These are phyloP conservation scores for Tuber aestivum DNA, from an alignment of 495 filamentous ascomycete genomes.

Conservation along the genomic window DNA sequence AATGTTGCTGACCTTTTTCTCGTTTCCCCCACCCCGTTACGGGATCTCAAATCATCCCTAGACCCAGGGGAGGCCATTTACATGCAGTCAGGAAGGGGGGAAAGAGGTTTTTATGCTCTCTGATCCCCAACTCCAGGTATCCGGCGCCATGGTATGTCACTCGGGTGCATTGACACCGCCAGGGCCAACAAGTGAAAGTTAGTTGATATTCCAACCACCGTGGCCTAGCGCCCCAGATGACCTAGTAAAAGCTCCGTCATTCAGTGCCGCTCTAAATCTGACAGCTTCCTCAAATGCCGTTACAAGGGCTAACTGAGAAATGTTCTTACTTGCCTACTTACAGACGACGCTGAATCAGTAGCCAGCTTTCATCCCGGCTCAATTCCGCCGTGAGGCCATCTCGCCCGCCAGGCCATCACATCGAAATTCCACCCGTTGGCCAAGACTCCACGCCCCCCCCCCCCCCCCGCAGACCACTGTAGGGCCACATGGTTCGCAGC, in stretches of 20 bases:
- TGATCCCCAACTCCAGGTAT: background rate
- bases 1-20: background rate
- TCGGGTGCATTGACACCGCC: background rate
- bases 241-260: background rate
- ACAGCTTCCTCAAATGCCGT: background rate
- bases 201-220: background rate
- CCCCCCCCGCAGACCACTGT: background rate
- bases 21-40: background rate
- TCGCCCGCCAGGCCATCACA: too few relatives aligned
- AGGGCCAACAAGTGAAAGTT: too few relatives aligned
- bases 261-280: background rate
- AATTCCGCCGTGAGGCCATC: background rate
- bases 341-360: too few relatives aligned
- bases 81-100: background rate
- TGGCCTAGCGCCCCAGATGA: background rate
- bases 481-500: background rate
- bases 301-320: background rate
- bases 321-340: background rate
- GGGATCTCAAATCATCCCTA: too few relatives aligned
- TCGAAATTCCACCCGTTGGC: background rate
- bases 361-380: too few relatives aligned
- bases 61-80: background rate
- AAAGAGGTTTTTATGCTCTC: background rate
- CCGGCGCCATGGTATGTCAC: background rate
- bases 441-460: too few relatives aligned